phyloP scores from a whole-genome alignment of 2,329 filamentous ascomycete species.

The Venturia aucupariae region DNA sequence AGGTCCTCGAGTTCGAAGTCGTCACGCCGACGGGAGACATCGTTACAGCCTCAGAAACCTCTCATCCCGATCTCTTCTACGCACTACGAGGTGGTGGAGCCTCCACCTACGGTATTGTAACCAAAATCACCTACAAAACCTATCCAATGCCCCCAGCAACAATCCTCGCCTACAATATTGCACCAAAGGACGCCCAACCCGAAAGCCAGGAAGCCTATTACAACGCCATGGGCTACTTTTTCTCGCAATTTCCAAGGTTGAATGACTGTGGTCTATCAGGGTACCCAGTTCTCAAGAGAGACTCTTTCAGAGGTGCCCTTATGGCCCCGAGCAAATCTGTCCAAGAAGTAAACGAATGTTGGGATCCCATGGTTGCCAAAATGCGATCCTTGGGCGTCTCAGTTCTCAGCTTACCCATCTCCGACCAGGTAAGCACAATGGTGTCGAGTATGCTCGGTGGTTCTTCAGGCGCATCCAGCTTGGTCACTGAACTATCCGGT shows the following conservation, averaged over 20 bases:
- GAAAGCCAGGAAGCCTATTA: conserved; percentile 5
- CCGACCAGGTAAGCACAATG: background rate
- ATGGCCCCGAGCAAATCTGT: conserved; percentile 9
- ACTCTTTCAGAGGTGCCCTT: background rate
- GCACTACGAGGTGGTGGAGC: conserved; percentile 34
- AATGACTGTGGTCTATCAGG: conserved; percentile 13
- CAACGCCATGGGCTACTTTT: conserved; percentile 14
- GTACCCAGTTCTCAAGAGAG: background rate
- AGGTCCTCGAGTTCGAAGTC: conserved; percentile 35
- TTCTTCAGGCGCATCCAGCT: background rate
- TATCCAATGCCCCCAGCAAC: conserved; percentile 19
- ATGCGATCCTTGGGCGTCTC: background rate
- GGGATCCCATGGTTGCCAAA: conserved; percentile 5
- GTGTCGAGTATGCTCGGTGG: background rate
- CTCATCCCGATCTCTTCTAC: conserved; percentile 30
- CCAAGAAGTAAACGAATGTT: conserved; percentile 3
- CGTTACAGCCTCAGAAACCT: conserved; percentile 27
- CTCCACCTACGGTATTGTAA: conserved; percentile 24
- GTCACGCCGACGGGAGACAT: conserved; percentile 30
- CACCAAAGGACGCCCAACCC: background rate
- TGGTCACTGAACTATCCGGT: background rate
- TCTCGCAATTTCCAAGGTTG: conserved; percentile 9
- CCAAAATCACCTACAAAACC: conserved; percentile 28
- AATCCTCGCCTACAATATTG: background rate
- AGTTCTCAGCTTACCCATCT: conserved; percentile 2